Base-by-base conservation (phyloP, 306 rosid species). In the Cucurbita ficifolia region DNA sequence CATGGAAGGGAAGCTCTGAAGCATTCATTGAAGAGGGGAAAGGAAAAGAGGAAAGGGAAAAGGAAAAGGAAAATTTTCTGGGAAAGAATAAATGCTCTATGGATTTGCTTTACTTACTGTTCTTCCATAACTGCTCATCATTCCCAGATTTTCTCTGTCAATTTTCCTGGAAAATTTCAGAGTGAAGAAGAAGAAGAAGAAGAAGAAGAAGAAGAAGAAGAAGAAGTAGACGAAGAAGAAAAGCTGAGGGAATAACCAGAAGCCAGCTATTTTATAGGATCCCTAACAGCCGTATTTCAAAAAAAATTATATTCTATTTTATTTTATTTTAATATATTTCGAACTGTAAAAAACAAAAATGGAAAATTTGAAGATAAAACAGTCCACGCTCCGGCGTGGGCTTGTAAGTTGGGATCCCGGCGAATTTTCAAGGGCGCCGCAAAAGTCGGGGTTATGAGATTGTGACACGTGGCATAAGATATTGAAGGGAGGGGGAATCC, bases 261-360 rank as follows among this genome's bases (percentile, higher is more conserved):
- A 72, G 42, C 16, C 16, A 33, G 78, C 88, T 45, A 62, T 78
- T 92, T 83, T 86, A 87, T 86, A 86, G 96, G 88, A 81, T 83
- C 80, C 71, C 73, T 67, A 83, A 81, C 82, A 29, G 81, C 82
- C 53, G 43, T 51, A 35, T 74, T 74, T 57, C 43, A 74, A 52
- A n/a, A 33, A 85, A 78, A 29, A 29, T 29, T 29, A 29, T 29
- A 29, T 29, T 29, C 33, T 29, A 29, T 29, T 29, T 29, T 29
- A 29, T 29, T 29, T 29, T 29, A 29, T 29, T 29, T 29, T 29
- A 29, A 2, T 29, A 29, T 10, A 61, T 60, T 60, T 22, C 1
- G 0, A 10, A 59, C 3, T 14, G 48, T 43, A 43, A 43, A 9
- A 43, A 43, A 43, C 10, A 6, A 13, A 35, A 10, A 5, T 5